These are phyloP conservation scores for Erodium texanum DNA, from an alignment of 441 rosid species.

Conservation along the genomic window DNA sequence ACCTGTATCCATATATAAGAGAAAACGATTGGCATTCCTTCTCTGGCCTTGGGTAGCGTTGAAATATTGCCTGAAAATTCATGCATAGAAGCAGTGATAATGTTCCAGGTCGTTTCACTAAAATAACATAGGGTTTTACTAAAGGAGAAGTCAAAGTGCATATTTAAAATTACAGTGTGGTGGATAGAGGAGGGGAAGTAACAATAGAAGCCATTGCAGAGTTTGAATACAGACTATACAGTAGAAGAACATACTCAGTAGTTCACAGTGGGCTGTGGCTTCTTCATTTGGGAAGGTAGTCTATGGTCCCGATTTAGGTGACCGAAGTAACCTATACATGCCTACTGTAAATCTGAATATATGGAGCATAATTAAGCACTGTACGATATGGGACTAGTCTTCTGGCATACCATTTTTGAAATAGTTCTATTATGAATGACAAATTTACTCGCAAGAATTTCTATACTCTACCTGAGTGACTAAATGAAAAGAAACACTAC, in stretches of 20 bases:
- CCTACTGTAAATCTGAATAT: neutral
- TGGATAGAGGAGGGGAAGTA: too few species aligned
- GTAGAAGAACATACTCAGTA: too few species aligned
- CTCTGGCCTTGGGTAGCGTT: slow-evolving; percentile 96
- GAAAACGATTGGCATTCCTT: slow-evolving; percentile 97
- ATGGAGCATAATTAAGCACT: too few species aligned
- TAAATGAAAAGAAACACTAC: neutral
- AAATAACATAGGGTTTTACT: neutral
- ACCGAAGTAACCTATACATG: neutral
- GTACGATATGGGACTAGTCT: too few species aligned
- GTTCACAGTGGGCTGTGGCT: neutral
- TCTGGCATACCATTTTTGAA: too few species aligned
- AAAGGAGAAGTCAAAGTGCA: neutral
- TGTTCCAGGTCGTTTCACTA: neutral
- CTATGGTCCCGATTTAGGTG: neutral
- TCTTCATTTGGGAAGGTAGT: neutral
- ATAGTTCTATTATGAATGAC: neutral
- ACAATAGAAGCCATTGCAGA: too few species aligned
- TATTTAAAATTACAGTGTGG: neutral
- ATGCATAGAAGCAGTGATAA: slow-evolving; percentile 2
- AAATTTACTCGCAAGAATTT: neutral
- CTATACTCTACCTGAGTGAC: neutral
- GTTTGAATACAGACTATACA: too few species aligned
- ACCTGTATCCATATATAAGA: slow-evolving; percentile 74
- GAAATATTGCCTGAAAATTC: slow-evolving; percentile 75